A percentile compares a stretch with the other conserved stretches of the same genome.
phyloP scores from a whole-genome alignment of 495 filamentous ascomycete species.

The Halenospora varia region DNA sequence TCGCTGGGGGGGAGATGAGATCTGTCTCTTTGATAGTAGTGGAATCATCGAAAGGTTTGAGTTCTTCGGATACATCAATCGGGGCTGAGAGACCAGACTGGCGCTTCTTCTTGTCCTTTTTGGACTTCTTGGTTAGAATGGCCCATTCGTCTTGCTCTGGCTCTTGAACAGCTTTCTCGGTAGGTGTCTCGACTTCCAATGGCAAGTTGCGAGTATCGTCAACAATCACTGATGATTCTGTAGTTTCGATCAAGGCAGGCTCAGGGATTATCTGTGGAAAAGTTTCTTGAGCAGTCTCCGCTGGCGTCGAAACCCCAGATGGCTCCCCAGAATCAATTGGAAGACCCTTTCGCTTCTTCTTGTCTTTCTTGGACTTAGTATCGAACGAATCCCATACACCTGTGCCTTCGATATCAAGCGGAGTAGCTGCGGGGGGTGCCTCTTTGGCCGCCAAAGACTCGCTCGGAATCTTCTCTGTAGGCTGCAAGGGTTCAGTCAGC shows the following conservation, averaged over 20 bases:
- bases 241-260: not conserved
- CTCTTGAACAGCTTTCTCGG: conserved; percentile 11
- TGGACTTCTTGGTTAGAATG: not conserved
- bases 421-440: not conserved
- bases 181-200: not conserved
- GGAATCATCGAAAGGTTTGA: too few relatives aligned
- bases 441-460: not conserved
- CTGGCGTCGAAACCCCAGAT: not conserved
- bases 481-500: not conserved
- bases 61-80: too few relatives aligned
- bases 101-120: not conserved
- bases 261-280: not conserved
- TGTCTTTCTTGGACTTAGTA: conserved; percentile 6
- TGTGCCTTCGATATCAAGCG: not conserved
- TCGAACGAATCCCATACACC: not conserved
- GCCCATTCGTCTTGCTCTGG: conserved; percentile 24
- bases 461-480: not conserved
- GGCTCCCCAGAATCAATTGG: not conserved
- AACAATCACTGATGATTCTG: not conserved
- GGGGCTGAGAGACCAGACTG: too few relatives aligned
- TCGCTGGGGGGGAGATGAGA: too few relatives aligned
- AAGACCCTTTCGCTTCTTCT: conserved; percentile 7
- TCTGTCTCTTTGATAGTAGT: too few relatives aligned
- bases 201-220: not conserved
- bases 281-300: not conserved